Base-by-base conservation (phyloP, 768 basidiomycete species). In the Hysterangium stoloniferum region DNA sequence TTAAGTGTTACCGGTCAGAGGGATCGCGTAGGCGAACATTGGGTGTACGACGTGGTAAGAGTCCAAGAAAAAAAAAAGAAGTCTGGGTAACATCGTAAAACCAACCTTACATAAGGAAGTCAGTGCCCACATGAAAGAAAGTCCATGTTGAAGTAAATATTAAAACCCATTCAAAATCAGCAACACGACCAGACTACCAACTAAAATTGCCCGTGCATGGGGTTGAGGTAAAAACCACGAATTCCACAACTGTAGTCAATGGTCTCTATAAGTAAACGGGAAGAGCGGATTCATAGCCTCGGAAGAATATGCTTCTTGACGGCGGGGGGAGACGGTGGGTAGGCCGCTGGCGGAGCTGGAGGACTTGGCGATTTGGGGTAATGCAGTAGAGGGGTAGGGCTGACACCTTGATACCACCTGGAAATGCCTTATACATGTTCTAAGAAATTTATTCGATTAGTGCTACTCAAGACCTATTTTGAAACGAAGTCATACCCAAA, bases 371-470 rank as follows among this genome's bases (percentile, higher is more conserved):
- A 68, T 60, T 4, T 71, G 65, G 56, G n/a, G n/a, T n/a, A n/a
- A n/a, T 73, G 71, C 4, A 69, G 58, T 1, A 62, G 57, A 0
- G 74, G 74, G 6, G 73, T 73, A 24, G 61, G 47, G 3, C 64
- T 61, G 37, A 68, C 63, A 35, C 64, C 68, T 57, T 70, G 72
- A 45, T 63, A 62, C 68, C 58, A 74, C 9, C 66, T 71, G 8
- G 62, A 61, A 2, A 62, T 62, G 46, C 58, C 58, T 57, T 72
- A 73, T 48, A 56, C 57, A 55, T 54, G 53, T 57, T 58, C 56
- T 51, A 15, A 31, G 17, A n/a, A 37, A 61, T 53, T 15, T 36
- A 24, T 12, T n/a, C 36, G 32, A 44, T 46, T 20, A 50, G 25
- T 25, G 1, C n/a, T 7, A 48, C 5, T 4, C 15, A 4, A 5